Evolutionary conservation across 805 yeast genomes (phyloP).

Genomic region (Yarrowia sp.): DNA sequence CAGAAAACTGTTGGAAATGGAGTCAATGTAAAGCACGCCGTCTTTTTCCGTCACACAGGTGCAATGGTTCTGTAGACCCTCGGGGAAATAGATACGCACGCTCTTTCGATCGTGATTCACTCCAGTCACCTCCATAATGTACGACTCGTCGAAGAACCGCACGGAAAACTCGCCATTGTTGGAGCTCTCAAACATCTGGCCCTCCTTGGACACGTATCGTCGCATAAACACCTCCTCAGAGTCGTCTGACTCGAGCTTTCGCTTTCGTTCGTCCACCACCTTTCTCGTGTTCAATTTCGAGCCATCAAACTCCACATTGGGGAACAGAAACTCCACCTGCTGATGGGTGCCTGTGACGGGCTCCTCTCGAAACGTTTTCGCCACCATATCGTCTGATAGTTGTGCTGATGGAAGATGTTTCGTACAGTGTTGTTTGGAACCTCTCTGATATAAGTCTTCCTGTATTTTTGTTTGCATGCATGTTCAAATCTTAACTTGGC

Average conservation of each 20-base stretch:
- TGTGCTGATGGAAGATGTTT: neutral
- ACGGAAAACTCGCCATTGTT: slow-evolving; percentile 8
- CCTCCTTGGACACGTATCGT: neutral
- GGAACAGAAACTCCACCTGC: neutral
- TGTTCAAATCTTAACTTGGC: neutral
- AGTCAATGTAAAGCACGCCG: neutral
- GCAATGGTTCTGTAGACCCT: slow-evolving; percentile 15
- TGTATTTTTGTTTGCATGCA: slow-evolving; percentile 14
- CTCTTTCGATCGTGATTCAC: neutral
- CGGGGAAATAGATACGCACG: neutral
- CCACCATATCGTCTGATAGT: neutral
- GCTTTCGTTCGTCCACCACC: slow-evolving; percentile 6
- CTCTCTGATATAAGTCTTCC: neutral
- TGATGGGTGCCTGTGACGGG: neutral
- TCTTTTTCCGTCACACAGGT: slow-evolving; percentile 1
- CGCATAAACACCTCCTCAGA: slow-evolving; percentile 6
- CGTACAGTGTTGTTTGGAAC: neutral
- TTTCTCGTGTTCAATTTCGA: neutral
- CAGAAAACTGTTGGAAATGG: neutral
- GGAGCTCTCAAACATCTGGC: neutral
- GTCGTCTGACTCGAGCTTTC: neutral
- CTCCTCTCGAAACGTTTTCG: slow-evolving; percentile 16
- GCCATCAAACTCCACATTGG: slow-evolving; percentile 19
- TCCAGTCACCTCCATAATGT: slow-evolving; percentile 17
- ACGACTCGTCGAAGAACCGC: neutral